phyloP scores from a whole-genome alignment of 1,284 basidiomycete species.

The Leccinum olivaceoglutinosum region DNA sequence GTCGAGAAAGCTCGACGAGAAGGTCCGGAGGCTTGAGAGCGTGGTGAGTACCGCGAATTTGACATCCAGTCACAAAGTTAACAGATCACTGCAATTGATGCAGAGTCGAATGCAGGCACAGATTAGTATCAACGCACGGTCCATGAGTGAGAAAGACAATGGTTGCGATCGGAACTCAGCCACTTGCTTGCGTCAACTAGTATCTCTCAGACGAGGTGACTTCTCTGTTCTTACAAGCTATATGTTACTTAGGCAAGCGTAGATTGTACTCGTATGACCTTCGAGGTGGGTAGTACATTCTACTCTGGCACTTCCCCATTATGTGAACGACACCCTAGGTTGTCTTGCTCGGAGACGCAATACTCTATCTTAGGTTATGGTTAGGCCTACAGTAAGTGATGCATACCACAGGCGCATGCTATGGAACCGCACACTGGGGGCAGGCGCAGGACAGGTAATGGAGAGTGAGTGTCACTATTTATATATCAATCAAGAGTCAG shows the following conservation, averaged over 20 bases:
- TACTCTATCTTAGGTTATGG: slow-evolving; percentile 2
- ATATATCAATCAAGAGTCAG: slow-evolving; percentile 11
- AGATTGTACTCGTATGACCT: slow-evolving; percentile 59
- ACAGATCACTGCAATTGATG: not conserved
- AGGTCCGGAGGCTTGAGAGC: slow-evolving; percentile 73
- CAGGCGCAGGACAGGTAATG: slow-evolving; percentile 26
- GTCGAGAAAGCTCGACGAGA: slow-evolving; percentile 74
- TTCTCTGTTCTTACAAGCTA: not conserved
- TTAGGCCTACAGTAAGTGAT: not conserved
- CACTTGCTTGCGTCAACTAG: slow-evolving; percentile 59
- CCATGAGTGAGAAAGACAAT: slow-evolving; percentile 67
- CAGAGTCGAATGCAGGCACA: slow-evolving; percentile 66
- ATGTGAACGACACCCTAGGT: slow-evolving; percentile 21
- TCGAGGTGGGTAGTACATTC: slow-evolving; percentile 30
- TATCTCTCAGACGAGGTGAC: slow-evolving; percentile 69
- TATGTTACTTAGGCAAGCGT: slow-evolving; percentile 4
- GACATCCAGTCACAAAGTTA: not conserved
- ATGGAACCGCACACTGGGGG: too few relatives aligned
- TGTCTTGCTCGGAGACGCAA: slow-evolving; percentile 34
- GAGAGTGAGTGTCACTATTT: slow-evolving; percentile 19
- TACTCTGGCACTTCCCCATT: slow-evolving; percentile 27
- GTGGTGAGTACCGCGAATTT: slow-evolving; percentile 47
- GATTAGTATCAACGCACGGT: slow-evolving; percentile 56
- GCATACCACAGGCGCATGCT: slow-evolving; percentile 14
- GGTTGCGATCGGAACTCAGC: slow-evolving; percentile 57